These are phyloP conservation scores for Byssochlamys sp. DNA, from an alignment of 2,329 filamentous ascomycete genomes.

Conservation along the genomic window DNA sequence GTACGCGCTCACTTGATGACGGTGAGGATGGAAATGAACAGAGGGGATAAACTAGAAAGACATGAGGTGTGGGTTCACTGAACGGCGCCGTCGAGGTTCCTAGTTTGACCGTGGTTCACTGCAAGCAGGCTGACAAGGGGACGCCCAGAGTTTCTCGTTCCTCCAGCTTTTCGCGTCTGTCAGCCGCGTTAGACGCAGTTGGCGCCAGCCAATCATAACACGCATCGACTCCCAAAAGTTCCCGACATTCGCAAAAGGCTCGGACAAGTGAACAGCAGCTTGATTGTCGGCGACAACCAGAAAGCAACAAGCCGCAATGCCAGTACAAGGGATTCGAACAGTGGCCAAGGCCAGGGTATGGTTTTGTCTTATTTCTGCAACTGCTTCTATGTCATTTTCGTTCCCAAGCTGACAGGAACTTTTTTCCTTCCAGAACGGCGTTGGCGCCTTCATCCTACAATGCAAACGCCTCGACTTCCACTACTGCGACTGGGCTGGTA, in stretches of 20 bases:
- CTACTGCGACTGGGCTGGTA: slow-evolving; percentile 94
- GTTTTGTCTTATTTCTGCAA: background rate
- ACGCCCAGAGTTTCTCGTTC: background rate
- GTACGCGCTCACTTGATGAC: slow-evolving; percentile 16
- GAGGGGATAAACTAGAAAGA: slow-evolving; percentile 5
- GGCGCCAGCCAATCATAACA: background rate
- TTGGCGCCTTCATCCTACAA: slow-evolving; percentile 92
- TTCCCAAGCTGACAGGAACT: slow-evolving; percentile 7
- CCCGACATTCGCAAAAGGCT: slow-evolving; percentile 6
- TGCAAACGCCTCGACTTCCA: slow-evolving; percentile 93
- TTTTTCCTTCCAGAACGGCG: slow-evolving; percentile 62
- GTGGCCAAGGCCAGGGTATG: slow-evolving; percentile 49
- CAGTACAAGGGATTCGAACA: slow-evolving; percentile 41
- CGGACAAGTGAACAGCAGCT: slow-evolving; percentile 1
- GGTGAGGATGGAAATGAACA: slow-evolving; percentile 12
- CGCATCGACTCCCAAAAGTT: slow-evolving; percentile 14
- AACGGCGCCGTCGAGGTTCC: slow-evolving; percentile 6
- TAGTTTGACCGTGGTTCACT: slow-evolving; percentile 5
- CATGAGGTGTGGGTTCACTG: slow-evolving; percentile 10
- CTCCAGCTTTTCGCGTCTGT: slow-evolving; percentile 1
- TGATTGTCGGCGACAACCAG: slow-evolving; percentile 1
- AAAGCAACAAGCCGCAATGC: slow-evolving; percentile 25
- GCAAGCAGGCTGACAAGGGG: background rate
- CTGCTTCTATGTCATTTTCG: background rate
- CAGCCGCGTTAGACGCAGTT: background rate